These are phyloP conservation scores for Eucalyptus cloeziana DNA, from an alignment of 345 rosid genomes.

Conservation along the genomic window DNA sequence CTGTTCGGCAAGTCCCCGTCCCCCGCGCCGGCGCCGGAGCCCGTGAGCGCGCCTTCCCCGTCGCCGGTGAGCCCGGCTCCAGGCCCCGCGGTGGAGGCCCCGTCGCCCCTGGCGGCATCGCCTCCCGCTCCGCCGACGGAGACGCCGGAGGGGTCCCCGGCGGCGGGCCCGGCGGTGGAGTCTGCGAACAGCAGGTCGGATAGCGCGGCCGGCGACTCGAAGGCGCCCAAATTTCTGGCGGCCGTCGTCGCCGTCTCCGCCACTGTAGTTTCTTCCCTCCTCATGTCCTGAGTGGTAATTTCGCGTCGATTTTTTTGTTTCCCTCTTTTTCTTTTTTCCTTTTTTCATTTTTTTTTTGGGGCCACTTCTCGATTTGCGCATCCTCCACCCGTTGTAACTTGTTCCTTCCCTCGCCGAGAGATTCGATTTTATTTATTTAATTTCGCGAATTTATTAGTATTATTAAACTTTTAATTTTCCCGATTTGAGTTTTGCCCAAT, in stretches of 20 bases:
- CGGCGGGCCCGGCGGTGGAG: constrained; percentile 27
- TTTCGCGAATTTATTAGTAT: not conserved
- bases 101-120: constrained; percentile 59
- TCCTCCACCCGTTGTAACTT: not conserved
- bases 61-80: constrained; percentile 23
- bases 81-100: constrained; percentile 32
- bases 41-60: constrained; percentile 34
- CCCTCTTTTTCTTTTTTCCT: not conserved
- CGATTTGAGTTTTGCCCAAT: not conserved
- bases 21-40: constrained; percentile 55
- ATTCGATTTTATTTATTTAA: not conserved
- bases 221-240: constrained; percentile 21
- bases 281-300: constrained; percentile 28
- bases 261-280: constrained; percentile 15
- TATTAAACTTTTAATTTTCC: not conserved
- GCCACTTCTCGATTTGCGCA: not conserved
- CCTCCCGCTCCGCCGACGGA: constrained; percentile 77
- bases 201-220: constrained; percentile 24
- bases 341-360: not conserved
- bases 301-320: not conserved
- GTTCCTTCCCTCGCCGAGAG: not conserved
- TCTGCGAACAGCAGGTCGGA: constrained; percentile 42
- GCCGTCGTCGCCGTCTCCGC: constrained; percentile 9
- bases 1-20: constrained; percentile 60
- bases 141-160: constrained; percentile 54